Base-by-base conservation (phyloP, 306 rosid species). In the Ammopiptanthus mongolicus region DNA sequence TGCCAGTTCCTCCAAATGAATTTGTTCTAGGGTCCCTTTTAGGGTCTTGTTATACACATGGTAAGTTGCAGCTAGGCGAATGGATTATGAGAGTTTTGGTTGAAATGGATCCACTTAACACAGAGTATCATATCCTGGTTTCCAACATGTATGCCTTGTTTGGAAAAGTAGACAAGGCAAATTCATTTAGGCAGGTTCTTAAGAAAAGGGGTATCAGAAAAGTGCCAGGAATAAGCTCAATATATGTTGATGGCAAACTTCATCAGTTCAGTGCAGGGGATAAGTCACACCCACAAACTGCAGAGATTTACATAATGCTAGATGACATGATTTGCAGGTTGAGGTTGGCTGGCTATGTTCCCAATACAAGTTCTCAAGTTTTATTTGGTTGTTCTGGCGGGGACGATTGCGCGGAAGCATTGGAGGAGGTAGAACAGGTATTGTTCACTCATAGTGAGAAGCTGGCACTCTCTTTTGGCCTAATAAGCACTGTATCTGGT, bases 371-470 rank as follows among this genome's bases (percentile, higher is more conserved):
- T 67, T 80, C 83, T 65, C 97, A 89, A 69, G 90, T 86, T 47
- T 80, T 86, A 31, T 83, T 82, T 25, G 85, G 87, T 78, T 36
- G 81, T 79, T 78, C 84, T 17, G 33, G 18, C 5, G 17, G 63
- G 15, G 83, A 78, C 21, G 83, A 60, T 65, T 56, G 58, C 68
- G 52, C 59, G 8, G 90, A 77, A 72, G 82, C 79, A 31, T 14
- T 68, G 74, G 97, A 91, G 90, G 97, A 87, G 81, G 79, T 81
- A 31, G 97, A 89, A 57, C 92, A 87, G 76, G 87, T 84, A 25
- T 31, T 89, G 80, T 87, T 91, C 82, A 72, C 82, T 71, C 95
- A 89, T 61, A 87, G 95, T 83, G 97, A 91, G 84, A 91, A 91
- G 79, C 75, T 91, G 11, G 91, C 95, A 41, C 86, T 89, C 12